These are phyloP conservation scores for Neofusicoccum cordaticola DNA, from an alignment of 2,329 filamentous ascomycete genomes.

Conservation along the genomic window DNA sequence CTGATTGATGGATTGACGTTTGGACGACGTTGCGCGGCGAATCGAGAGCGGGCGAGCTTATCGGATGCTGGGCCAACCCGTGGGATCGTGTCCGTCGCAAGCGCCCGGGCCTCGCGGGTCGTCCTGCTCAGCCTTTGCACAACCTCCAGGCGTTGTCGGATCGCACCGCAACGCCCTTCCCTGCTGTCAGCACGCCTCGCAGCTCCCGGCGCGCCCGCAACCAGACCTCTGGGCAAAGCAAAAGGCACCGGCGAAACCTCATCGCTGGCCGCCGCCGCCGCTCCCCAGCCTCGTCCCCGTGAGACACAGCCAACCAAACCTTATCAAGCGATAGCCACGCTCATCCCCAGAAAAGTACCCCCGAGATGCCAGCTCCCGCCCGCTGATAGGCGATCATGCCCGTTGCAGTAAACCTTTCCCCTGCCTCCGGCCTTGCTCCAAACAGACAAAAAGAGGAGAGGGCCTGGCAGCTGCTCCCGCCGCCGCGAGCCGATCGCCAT, in stretches of 20 bases:
- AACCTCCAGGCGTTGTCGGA: background rate
- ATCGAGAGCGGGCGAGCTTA: background rate
- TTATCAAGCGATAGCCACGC: background rate
- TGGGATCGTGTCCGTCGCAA: background rate
- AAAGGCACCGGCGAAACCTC: background rate
- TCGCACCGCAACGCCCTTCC: background rate
- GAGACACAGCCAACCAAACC: background rate
- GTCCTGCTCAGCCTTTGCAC: background rate
- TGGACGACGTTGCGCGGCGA: background rate
- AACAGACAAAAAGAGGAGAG: background rate
- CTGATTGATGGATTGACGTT: background rate
- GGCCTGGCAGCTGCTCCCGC: background rate
- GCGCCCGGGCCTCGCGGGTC: background rate
- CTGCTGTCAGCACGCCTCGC: background rate
- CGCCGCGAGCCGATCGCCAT: background rate
- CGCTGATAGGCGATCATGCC: constrained; percentile 14
- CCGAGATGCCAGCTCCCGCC: background rate
- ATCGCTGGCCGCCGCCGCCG: background rate
- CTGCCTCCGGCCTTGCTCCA: background rate
- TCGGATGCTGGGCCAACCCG: background rate
- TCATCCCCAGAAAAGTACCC: background rate
- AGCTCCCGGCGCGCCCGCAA: background rate
- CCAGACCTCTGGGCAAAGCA: background rate
- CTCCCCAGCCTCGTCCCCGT: too few relatives aligned
- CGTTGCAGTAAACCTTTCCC: constrained; percentile 13